These are phyloP conservation scores for Tricholoma bakamatsutake DNA, from an alignment of 768 basidiomycete genomes.

Conservation along the genomic window DNA sequence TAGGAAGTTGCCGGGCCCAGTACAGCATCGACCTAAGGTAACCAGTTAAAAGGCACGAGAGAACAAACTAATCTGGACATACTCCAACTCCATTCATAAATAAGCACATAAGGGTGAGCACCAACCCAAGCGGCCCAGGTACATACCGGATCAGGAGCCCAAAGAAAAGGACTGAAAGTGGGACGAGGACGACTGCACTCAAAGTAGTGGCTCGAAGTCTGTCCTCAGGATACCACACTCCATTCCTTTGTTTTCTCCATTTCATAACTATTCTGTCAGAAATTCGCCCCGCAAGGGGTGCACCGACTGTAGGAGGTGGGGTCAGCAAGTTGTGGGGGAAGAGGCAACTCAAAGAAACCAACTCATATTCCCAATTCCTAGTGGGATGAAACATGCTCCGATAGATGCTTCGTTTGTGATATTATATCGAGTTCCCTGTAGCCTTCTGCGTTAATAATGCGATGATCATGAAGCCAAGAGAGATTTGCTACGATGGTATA, in stretches of 20 bases:
- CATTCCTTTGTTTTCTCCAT: conserved; percentile 34
- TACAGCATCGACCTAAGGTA: conserved; percentile 32
- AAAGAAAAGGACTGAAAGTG: too few species aligned
- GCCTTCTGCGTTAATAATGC: not conserved
- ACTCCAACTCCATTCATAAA: too few species aligned
- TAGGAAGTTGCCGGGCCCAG: too few species aligned
- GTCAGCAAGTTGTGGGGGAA: not conserved
- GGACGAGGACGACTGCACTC: too few species aligned
- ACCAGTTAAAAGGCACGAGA: conserved; percentile 20
- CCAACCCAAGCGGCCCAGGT: too few species aligned
- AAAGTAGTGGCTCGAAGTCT: too few species aligned
- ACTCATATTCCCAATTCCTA: not conserved
- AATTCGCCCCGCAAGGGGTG: conserved; percentile 37
- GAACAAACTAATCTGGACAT: too few species aligned
- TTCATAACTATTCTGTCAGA: conserved; percentile 36
- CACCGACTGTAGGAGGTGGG: conserved; percentile 34
- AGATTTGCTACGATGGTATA: conserved; percentile 5
- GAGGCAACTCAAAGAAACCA: not conserved
- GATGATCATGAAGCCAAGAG: not conserved
- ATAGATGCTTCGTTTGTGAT: not conserved
- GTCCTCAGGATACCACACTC: conserved; percentile 43
- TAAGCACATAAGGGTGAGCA: too few species aligned
- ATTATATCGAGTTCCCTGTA: conserved; percentile 1
- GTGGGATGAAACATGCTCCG: not conserved
- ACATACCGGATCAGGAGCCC: too few species aligned